Percentiles rank a stretch among this genome's conserved stretches.
phyloP scores from a whole-genome alignment of 768 basidiomycete species.

The Lactifluus pinguis region DNA sequence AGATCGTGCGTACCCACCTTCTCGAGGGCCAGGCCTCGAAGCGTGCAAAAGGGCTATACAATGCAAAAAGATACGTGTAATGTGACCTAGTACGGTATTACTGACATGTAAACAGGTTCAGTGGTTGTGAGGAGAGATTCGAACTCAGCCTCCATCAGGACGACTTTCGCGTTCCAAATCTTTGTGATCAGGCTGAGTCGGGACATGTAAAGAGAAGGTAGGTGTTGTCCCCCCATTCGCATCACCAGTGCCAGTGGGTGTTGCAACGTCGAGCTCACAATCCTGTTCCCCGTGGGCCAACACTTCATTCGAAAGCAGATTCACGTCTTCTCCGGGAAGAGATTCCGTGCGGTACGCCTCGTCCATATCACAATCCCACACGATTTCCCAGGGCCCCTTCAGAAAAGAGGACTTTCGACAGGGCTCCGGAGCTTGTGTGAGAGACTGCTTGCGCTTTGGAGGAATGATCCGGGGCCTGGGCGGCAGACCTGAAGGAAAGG shows the following conservation, averaged over 20 bases:
- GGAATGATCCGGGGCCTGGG: not conserved
- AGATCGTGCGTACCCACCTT: too few species aligned
- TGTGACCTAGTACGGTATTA: too few species aligned
- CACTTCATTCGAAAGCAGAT: too few species aligned
- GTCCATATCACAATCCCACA: constrained; percentile 6
- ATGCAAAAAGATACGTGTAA: too few species aligned
- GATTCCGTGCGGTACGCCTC: not conserved
- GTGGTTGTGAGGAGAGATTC: too few species aligned
- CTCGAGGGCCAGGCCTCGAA: too few species aligned
- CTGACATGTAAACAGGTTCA: too few species aligned
- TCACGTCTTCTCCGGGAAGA: not conserved
- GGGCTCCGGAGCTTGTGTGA: constrained; percentile 4
- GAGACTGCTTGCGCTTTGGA: not conserved
- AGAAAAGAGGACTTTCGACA: not conserved
- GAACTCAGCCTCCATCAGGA: not conserved
- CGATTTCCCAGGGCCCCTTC: not conserved
- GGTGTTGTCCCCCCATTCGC: constrained; percentile 3
- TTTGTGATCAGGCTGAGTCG: not conserved
- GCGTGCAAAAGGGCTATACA: too few species aligned
- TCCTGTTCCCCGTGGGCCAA: not conserved
- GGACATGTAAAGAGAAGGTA: constrained; percentile 2
- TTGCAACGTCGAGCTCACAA: not conserved
- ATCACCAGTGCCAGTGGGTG: not conserved
- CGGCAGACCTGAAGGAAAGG: not conserved
- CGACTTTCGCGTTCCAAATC: not conserved